Evolutionary conservation across 2,329 filamentous ascomycete species (phyloP).

Genomic region (Macrophomina phaseolina): DNA sequence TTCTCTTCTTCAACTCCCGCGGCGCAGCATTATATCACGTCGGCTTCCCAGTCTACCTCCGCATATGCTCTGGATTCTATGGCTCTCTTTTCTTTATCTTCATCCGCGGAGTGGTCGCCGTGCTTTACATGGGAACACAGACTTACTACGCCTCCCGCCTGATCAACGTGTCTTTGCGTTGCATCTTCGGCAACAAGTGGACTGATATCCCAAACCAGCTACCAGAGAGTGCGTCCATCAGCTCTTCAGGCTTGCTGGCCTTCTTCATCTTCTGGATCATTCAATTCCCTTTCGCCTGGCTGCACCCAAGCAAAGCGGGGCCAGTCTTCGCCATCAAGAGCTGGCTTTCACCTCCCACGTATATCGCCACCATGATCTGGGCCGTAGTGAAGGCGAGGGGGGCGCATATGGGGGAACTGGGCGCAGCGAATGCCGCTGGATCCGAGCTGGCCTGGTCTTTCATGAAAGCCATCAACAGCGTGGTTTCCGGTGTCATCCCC

Average conservation of each 20-base stretch:
- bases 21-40: conserved; percentile 45
- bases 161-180: conserved; percentile 35
- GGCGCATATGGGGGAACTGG: background rate
- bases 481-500: conserved; percentile 32
- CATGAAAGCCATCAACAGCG: conserved; percentile 17
- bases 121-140: conserved; percentile 13
- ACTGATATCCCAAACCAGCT: conserved; percentile 48
- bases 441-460: conserved; percentile 8
- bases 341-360: background rate
- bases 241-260: conserved; percentile 45
- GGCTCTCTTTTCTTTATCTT: conserved; percentile 9
- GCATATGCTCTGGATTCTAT: conserved; percentile 37
- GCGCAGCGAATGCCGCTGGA: background rate
- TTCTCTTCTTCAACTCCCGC: conserved; percentile 44
- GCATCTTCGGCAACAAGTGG: conserved; percentile 43
- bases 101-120: background rate
- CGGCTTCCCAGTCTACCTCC: conserved; percentile 44
- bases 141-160: conserved; percentile 34
- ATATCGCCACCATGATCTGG: conserved; percentile 12
- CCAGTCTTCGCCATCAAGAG: conserved; percentile 5
- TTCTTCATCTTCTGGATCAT: conserved; percentile 39
- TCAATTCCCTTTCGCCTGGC: conserved; percentile 42
- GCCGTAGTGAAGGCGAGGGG: background rate
- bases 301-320: conserved; percentile 10
- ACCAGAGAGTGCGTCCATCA: conserved; percentile 46